Base-by-base conservation (phyloP, 805 yeast genomes). In the Ascoidea tarda region DNA sequence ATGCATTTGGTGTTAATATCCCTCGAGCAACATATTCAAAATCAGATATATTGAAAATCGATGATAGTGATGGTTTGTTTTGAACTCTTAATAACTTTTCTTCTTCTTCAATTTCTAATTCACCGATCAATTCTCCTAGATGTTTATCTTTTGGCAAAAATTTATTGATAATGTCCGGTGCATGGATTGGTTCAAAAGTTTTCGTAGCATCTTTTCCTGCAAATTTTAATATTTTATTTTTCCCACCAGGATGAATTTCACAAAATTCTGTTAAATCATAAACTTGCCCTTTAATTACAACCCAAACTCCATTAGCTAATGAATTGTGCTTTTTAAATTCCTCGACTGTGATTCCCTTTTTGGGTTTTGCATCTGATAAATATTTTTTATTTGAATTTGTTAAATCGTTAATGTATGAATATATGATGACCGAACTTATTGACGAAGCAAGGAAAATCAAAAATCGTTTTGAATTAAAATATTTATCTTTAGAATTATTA, bases 181-280 rank as follows among this genome's bases (percentile, higher is more conserved):
- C 93, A 66, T 91, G 99, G 55, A 91, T 75, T 16, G 96, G 96
- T 54, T 84, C 87, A 63, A 88, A 91, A 6, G 87, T 79, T 59
- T 83, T 81, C 6, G 93, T 83, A 8, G 91, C 95, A 60, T 85
- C 88, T 54, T 76, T 79, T 12, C 93, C 93, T 16, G 93, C 96
- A 60, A 87, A 87, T 56, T 83, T 83, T 55, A 81, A 66, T 48
- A 91, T 76, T 53, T 91, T 87, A 62, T 83, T 80, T 51, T 79
- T 75, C 5, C 86, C 86, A 58, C 85, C 85, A 3, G 98, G 98
- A 66, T 91, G 98, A 49, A 76, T 79, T 16, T 78, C 74, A 52
- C 84, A 72, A 66, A 90, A 89, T 42, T 72, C 69, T 4, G 91
- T 76, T 42, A 85, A 75, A 64, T 87, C 84, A 65, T 82, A 87